Base-by-base conservation (phyloP, 1,139 yeast species). In the Pichia kudriavzevii region DNA sequence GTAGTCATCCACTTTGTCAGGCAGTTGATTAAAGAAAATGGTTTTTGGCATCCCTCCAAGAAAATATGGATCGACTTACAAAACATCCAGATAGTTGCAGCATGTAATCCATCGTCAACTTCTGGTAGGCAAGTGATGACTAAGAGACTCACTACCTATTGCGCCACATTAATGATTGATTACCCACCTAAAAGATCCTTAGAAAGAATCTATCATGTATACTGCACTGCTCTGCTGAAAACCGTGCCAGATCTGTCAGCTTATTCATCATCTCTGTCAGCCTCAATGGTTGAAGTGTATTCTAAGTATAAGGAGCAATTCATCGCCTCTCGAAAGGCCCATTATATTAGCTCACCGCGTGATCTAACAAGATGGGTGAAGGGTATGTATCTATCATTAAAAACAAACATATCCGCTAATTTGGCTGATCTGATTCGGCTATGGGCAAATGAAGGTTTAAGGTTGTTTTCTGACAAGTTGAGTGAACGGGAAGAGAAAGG, bases 61-160 rank as follows among this genome's bases (percentile, higher is more conserved):
- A 65, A 66, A 35, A 68, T 67, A 28, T 88, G 95, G 95, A 74
- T 88, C 1, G 47, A 63, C 0, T 44, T 85, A n/a, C 63, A 67
- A 13, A 69, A 75, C 35, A 66, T 91, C 26, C 94, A 82, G 51
- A 71, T 91, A 60, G 94, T 88, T 10, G 97, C 94, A 6, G 97
- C 98, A 0, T 91, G 97, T 56, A 91, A 91, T 50, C 91, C 96
- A 1, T 79, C 95, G 0, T 66, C 76, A 2, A 94, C 84, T 56
- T 73, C 76, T 2, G 95, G 96, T 0, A 67, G 98, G 45, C 64
- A 69, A 13, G 56, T 55, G 4, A 55, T 91, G 23, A 62, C 76
- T 1, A 55, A 63, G n/a, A 62, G 96, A 34, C 79, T 88, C 49
- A 57, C 83, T 32, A 67, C 94, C 8, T 93, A 80, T 49, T 66